phyloP scores from a whole-genome alignment of 306 rosid species.

The Luffa acutangula region DNA sequence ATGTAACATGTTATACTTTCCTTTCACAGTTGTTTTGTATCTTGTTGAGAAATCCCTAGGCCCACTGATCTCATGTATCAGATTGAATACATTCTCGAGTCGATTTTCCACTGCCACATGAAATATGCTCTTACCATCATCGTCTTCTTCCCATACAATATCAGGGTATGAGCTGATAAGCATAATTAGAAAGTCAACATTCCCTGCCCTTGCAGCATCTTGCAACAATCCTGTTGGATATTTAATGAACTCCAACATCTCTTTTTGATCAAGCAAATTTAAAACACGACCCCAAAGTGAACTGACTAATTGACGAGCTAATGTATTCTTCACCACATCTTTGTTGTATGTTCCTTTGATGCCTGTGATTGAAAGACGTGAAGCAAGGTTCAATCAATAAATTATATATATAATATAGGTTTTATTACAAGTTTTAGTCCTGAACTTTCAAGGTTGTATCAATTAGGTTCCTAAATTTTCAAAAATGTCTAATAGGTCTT shows the following conservation, averaged over 20 bases:
- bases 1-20: conserved; percentile 9
- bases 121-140: not conserved
- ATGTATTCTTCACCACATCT: not conserved
- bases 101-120: conserved; percentile 14
- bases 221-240: not conserved
- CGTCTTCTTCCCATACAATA: conserved; percentile 10
- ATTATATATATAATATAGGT: not conserved
- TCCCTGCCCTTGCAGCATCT: conserved; percentile 16
- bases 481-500: no score
- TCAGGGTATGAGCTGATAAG: conserved; percentile 16
- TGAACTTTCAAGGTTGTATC: no score
- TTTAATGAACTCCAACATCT: not conserved
- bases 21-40: not conserved
- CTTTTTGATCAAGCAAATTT: not conserved
- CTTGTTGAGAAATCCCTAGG: conserved; percentile 1
- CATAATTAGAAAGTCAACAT: conserved; percentile 9
- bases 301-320: conserved; percentile 11
- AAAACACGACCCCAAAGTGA: conserved; percentile 1
- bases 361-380: not conserved
- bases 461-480: no score
- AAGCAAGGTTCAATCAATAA: not conserved
- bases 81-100: conserved; percentile 12
- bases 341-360: not conserved
- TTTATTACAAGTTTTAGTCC: no score
- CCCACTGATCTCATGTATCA: conserved; percentile 10